Percentiles rank a stretch among this genome's conserved stretches.
These are phyloP conservation scores for Acer yangbiense DNA, from an alignment of 345 rosid species.

Conservation along the genomic window DNA sequence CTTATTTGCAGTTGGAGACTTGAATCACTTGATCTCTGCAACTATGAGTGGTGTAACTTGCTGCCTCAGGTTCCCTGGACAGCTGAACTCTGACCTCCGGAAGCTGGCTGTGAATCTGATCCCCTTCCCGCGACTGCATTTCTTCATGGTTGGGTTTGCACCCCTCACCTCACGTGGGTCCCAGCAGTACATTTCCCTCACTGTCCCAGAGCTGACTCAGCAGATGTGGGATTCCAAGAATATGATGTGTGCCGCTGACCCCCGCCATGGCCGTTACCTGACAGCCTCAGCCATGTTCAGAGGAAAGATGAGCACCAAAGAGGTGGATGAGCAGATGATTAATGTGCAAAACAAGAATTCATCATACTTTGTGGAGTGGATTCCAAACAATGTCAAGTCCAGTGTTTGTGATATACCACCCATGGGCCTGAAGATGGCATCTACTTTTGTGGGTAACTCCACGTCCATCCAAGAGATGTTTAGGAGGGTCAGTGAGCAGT, in stretches of 20 bases:
- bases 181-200: slow-evolving; percentile 59
- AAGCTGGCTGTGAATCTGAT: slow-evolving; percentile 94
- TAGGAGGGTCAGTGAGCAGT: slow-evolving; percentile 98
- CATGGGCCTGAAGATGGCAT: slow-evolving; percentile 55
- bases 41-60: slow-evolving; percentile 98
- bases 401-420: slow-evolving; percentile 65
- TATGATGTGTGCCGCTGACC: slow-evolving; percentile 99
- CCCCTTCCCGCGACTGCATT: slow-evolving; percentile 97
- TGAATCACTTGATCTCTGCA: slow-evolving; percentile 92
- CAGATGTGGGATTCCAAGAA: slow-evolving; percentile 97
- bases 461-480: slow-evolving; percentile 98
- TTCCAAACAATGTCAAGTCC: slow-evolving; percentile 71
- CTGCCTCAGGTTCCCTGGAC: slow-evolving; percentile 97
- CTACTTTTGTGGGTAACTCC: slow-evolving; percentile 75
- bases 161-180: slow-evolving; percentile 73
- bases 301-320: slow-evolving; percentile 98
- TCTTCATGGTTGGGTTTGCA: slow-evolving; percentile 98
- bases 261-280: slow-evolving; percentile 95
- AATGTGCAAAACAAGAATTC: slow-evolving; percentile 98
- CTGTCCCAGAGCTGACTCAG: slow-evolving; percentile 69
- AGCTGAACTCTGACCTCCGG: slow-evolving; percentile 90
- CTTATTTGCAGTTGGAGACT: slow-evolving; percentile 76
- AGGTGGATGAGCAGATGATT: slow-evolving; percentile 93
- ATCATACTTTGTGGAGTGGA: slow-evolving; percentile 96
- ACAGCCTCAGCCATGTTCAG: slow-evolving; percentile 98